Base-by-base conservation (phyloP, 2,329 filamentous ascomycete genomes). In the Trichocomaceae sp. region DNA sequence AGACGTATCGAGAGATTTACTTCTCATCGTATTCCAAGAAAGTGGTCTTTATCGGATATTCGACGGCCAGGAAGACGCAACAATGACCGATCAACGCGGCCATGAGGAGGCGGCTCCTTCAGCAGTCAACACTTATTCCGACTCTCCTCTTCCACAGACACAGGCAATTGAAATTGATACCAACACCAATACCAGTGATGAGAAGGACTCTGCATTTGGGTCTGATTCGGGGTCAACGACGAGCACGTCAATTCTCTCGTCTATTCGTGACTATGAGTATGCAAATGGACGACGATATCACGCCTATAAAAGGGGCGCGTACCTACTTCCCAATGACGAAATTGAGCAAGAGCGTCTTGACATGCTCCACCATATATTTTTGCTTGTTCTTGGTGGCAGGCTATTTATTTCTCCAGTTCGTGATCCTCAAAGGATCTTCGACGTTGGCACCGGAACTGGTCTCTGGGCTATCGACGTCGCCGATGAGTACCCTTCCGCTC, bases 391-490 rank as follows among this genome's bases (percentile, higher is more conserved):
- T 37, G 65, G 69, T 37, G 74, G 76, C 50, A 69, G 69, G 39
- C 69, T 79, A 2, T 72, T 72, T 59, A 67, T 74, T 12, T 72
- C 75, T 10, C 77, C 78, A 2, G 60, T 77, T 6, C 60, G 68
- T 1, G 62, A 69, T 7, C 71, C 72, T 2, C 67, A 66, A 37
- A 65, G 70, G 31, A 72, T 75, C 20, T 67, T 80, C 5, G 78
- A 80, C 61, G 64, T 79, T 12, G 77, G 77, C 6, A 79, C 76
- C 0, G 77, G 77, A 10, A 79, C 75, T 3, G 77, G 77, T 7
- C 72, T 81, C 42, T 84, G 82, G 82, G 80, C 81, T 2, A 76
- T 82, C n/a, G 74, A 78, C 41, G 75, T 78, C 5, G 51, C 64
- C 29, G 50, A 52, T 23, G 49, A 42, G 23, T 52, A 31, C 37